Base-by-base conservation (phyloP, 2,329 filamentous ascomycete genomes). In the Diaporthe caulivora region DNA sequence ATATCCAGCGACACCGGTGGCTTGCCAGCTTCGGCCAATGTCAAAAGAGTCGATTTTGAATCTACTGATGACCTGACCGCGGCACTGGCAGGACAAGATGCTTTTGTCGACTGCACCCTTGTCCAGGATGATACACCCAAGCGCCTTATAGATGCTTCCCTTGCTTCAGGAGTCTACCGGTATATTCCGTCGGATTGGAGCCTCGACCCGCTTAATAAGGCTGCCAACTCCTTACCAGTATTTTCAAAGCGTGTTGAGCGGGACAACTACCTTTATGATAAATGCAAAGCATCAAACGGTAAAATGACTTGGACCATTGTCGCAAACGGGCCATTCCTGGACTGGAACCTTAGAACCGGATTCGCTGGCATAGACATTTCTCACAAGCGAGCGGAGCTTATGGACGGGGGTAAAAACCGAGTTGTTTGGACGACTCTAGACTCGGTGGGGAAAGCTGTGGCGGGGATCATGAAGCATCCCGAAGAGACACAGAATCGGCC, bases 281-380 rank as follows among this genome's bases (percentile, higher is more conserved):
- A 15, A 21, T 67, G 62, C 62, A 34, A 67, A 31, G 37, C 44
- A 1, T 67, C 62, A 9, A 49, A 34, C 2, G 58, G 58, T 3
- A 44, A 34, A 10, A 74, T 81, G 62, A 77, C 78, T 17, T 82
- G 78, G 76, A 81, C 80, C 8, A 75, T 77, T 71, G 73, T 82
- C 60, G 62, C 73, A 67, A 80, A 75, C 58, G 80, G 80, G 18
- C 70, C 78, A 3, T 82, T 82, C 64, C 77, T 82, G 47, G 80
- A 82, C 75, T 79, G 77, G 78, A 72, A 72, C 67, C 73, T 81
- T 42, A 67, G 71, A 17, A 67, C 51, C 7, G 72, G 76, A 17
- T 78, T 79, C 73, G 62, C 79, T 49, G 62, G 62, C 21, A 71
- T 80, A 64, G 75, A 80, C 65, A 15, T 80, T n/a, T 72, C 47